Percentiles rank a stretch among this genome's conserved stretches.
Conservation (phyloP, 768 basidiomycete species). For the Auricularia sp. region DNA sequence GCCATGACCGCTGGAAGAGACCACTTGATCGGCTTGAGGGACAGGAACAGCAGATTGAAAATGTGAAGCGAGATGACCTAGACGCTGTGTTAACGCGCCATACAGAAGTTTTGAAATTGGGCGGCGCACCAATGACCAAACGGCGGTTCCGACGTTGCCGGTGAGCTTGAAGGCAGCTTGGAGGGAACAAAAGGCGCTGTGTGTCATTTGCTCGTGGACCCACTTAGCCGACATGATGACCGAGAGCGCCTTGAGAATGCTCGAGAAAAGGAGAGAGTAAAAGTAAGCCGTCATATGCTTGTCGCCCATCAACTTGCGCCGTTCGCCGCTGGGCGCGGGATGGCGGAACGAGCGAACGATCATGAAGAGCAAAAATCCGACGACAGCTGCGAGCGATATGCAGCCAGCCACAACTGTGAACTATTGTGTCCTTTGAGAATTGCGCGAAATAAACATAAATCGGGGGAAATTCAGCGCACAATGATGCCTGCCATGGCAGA, state of each 20-base stretch:
- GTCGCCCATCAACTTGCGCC: not conserved
- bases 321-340: not conserved
- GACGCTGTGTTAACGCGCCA: not conserved
- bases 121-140: not conserved
- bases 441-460: not conserved
- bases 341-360: not conserved
- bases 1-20: not conserved
- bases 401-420: not conserved
- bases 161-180: not conserved
- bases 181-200: not conserved
- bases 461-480: not conserved
- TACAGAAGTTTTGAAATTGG: not conserved
- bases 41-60: not conserved
- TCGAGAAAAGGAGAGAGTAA: not conserved
- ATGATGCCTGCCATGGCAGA: not conserved
- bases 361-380: not conserved
- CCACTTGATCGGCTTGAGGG: not conserved
- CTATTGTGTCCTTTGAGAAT: not conserved
- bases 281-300: slow-evolving; percentile 1
- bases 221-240: not conserved
- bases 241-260: not conserved
- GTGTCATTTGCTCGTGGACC: not conserved
- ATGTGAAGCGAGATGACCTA: not conserved
- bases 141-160: not conserved
- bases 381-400: not conserved